Evolutionary conservation across 2,329 filamentous ascomycete species (phyloP).

Genomic region (Ophiostoma australiae): DNA sequence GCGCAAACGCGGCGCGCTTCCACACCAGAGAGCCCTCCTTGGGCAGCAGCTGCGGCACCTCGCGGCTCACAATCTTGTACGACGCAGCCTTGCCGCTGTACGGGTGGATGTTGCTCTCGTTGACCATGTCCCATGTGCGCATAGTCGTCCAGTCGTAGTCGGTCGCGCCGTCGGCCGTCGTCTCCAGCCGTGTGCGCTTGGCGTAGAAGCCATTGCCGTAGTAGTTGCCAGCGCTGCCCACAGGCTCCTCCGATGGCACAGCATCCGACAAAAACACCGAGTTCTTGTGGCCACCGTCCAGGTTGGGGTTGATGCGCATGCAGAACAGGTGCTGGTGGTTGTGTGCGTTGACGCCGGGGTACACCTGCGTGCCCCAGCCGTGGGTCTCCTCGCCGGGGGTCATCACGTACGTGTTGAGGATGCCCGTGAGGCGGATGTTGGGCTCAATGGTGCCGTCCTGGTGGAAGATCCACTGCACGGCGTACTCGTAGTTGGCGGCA

Average conservation of each 20-base stretch:
- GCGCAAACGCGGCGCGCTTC: constrained; percentile 83
- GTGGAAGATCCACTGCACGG: constrained; percentile 34
- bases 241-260: constrained; percentile 61
- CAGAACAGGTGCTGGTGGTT: constrained; percentile 97
- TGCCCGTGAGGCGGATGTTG: constrained; percentile 86
- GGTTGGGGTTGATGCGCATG: constrained; percentile 77
- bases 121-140: constrained; percentile 86
- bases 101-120: constrained; percentile 76
- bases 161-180: constrained; percentile 61
- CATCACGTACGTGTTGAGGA: constrained; percentile 86
- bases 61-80: constrained; percentile 86
- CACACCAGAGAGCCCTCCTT: constrained; percentile 78
- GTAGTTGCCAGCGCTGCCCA: constrained; percentile 75
- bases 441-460: constrained; percentile 89
- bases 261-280: constrained; percentile 82
- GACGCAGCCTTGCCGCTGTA: constrained; percentile 78
- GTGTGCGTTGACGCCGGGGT: constrained; percentile 85
- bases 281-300: constrained; percentile 80
- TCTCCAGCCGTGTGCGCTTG: constrained; percentile 73
- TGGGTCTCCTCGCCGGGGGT: constrained; percentile 72
- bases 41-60: constrained; percentile 72
- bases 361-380: constrained; percentile 89
- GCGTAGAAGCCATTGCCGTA: constrained; percentile 90
- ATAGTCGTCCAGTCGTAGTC: constrained; percentile 77
- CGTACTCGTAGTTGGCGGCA: constrained; percentile 92